Evolutionary conservation across 148 eudicot species (phyloP), one percentile per base, ranked within the genome.

Genomic region (Cornus controversa): DNA sequence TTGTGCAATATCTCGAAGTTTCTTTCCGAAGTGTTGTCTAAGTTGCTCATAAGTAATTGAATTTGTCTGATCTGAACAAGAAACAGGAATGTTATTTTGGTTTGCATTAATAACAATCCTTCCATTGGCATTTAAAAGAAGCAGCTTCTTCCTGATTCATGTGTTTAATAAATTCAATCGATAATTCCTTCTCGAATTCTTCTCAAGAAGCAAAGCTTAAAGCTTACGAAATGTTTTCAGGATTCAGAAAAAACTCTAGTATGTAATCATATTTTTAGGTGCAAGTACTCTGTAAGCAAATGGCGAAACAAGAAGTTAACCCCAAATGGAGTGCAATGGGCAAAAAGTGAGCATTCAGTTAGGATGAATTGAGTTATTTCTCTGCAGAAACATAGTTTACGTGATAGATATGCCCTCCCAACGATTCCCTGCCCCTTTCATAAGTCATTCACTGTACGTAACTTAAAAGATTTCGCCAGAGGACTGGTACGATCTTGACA

Each of bases 181-280:
- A n/a, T n/a, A n/a, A n/a, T n/a, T n/a, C n/a, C n/a, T n/a, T 47
- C 27, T 36, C 79, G 3, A 76, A 15, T 76, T 50, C 66, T 50
- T 27, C 26, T 34, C 80, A 73, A 6, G 77, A 76, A 70, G 79
- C 71, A n/a, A 80, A 75, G 57, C 79, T 45, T 71, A 67, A 77
- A 68, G 34, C 63, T 72, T 23, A 10, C 70, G 2, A 76, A 42
- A 26, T 63, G 10, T 8, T 26, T 2, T 22, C 28, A 7, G 67
- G 76, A 9, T 65, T 73, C 54, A 76, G 36, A 67, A 81, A 81
- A 42, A 81, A 76, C 76, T 81, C 83, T 18, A 84, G 23, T 4
- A 84, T 23, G 23, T 78, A 84, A 28, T 53, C 75, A 53, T 31
- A 3, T 0, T 68, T 13, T 4, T 77, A 67, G 1, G 84, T 78